Base-by-base conservation (phyloP, 768 basidiomycete genomes). In the Agrocybe pediades region DNA sequence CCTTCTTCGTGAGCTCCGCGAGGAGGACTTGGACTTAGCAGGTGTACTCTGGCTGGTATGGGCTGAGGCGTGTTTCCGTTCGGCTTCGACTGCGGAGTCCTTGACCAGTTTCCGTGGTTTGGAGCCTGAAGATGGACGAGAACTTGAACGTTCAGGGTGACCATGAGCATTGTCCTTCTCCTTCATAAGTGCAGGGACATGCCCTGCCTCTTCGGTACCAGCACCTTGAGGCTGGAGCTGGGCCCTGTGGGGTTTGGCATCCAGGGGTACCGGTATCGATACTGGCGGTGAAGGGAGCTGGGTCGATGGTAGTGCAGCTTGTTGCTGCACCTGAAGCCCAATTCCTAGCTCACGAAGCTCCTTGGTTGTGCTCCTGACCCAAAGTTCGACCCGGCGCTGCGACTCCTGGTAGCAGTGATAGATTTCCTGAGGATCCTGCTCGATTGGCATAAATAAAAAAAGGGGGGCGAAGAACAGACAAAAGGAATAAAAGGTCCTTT, bases 321-420 rank as follows among this genome's bases (percentile, higher is more conserved):
- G n/a, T n/a, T n/a, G 33, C 11, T 36, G 33, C 33, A 13, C 11
- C n/a, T 36, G 33, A n/a, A n/a, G n/a, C n/a, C n/a, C n/a, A n/a
- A 36, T 36, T 6, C 11, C 33, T 36, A 40, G 40, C 50, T 45
- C 26, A 20, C 49, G 49, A 33, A 63, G 58, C 54, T 57, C 54
- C 36, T 51, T 60, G 36, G 47, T 58, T 40, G 68, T 68, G 24
- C 62, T 61, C 39, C 51, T 49, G 27, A 69, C 62, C 68, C 68
- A 69, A 48, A 54, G 56, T 49, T 66, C 63, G 49, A 69, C 68
- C 43, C 68, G 64, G 27, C 58, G 59, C 47, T 69, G 68, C 41
- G 68, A 66, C 33, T 64, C 56, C 42, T 51, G 60, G 57, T 67
- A 65, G 52, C 60, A 61, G 45, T 62, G 62, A 58, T 66, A 67